Percentiles rank a stretch among this genome's conserved stretches.
Evolutionary conservation across 2,329 filamentous ascomycete genomes (phyloP).

Genomic region (Mollisia scopiformis): DNA sequence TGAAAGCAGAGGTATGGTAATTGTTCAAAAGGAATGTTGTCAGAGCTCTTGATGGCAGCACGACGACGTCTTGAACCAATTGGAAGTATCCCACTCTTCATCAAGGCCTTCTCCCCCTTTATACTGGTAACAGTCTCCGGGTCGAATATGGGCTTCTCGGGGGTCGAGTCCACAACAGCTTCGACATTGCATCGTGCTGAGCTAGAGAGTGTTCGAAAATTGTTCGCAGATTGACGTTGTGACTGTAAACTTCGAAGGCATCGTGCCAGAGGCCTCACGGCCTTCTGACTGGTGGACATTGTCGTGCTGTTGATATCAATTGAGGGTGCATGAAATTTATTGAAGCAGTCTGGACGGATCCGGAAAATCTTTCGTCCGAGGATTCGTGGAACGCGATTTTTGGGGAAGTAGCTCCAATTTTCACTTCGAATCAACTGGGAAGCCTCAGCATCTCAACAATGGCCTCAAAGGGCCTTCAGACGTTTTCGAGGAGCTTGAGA

Average conservation of each 20-base stretch:
- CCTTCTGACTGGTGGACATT: slow-evolving; percentile 65
- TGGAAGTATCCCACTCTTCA: slow-evolving; percentile 70
- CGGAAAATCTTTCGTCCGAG: slow-evolving; percentile 26
- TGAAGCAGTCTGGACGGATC: slow-evolving; percentile 16
- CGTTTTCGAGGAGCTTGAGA: slow-evolving; percentile 33
- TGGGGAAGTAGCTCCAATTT: slow-evolving; percentile 21
- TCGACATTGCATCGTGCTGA: slow-evolving; percentile 41
- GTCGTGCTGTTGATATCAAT: slow-evolving; percentile 26
- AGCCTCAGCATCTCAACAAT: slow-evolving; percentile 28
- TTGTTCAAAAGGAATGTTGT: slow-evolving; percentile 82
- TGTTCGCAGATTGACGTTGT: slow-evolving; percentile 27
- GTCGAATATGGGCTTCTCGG: slow-evolving; percentile 52
- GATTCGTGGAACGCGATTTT: slow-evolving; percentile 25
- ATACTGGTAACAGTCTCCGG: slow-evolving; percentile 69
- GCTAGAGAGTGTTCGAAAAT: slow-evolving; percentile 34
- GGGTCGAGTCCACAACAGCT: slow-evolving; percentile 39
- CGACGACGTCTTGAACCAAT: slow-evolving; percentile 86
- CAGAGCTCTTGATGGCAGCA: slow-evolving; percentile 66
- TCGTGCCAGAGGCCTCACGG: slow-evolving; percentile 57
- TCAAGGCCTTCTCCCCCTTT: slow-evolving; percentile 67
- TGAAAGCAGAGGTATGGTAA: slow-evolving; percentile 98
- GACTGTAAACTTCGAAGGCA: slow-evolving; percentile 49
- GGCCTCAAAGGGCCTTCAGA: slow-evolving; percentile 36
- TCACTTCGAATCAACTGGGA: slow-evolving; percentile 16
- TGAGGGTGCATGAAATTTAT: slow-evolving; percentile 30